Conservation (phyloP, 2,329 filamentous ascomycete genomes). For the Verticillium nubilum region DNA sequence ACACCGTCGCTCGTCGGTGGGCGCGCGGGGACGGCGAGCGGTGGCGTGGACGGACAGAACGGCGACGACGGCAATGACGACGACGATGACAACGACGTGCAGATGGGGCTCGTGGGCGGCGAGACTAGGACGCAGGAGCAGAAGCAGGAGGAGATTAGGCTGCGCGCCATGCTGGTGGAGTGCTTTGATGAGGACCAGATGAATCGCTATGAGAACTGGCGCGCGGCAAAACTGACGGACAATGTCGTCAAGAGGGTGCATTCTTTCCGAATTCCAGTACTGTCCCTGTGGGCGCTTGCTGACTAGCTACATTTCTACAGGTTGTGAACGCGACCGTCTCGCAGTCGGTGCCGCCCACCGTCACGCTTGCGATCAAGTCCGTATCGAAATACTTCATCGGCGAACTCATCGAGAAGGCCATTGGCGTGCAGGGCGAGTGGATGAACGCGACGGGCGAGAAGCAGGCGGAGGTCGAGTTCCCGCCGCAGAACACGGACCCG, state of each 20-base stretch:
- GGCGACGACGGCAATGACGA: slow-evolving; percentile 51
- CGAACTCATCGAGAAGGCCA: slow-evolving; percentile 67
- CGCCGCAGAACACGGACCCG: slow-evolving; percentile 27
- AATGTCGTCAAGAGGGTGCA: slow-evolving; percentile 63
- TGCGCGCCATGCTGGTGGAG: slow-evolving; percentile 56
- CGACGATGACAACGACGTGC: slow-evolving; percentile 41
- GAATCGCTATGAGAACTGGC: slow-evolving; percentile 65
- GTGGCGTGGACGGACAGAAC: slow-evolving; percentile 33
- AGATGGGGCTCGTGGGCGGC: slow-evolving; percentile 52
- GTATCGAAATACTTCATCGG: slow-evolving; percentile 74
- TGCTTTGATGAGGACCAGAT: slow-evolving; percentile 63
- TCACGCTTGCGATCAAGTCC: slow-evolving; percentile 69
- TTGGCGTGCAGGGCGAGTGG: slow-evolving; percentile 69
- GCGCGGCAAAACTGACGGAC: slow-evolving; percentile 62
- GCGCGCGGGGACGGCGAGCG: slow-evolving; percentile 34
- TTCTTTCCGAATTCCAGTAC: slow-evolving; percentile 1
- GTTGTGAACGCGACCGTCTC: slow-evolving; percentile 77
- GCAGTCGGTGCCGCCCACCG: slow-evolving; percentile 68
- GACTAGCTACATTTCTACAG: slow-evolving; percentile 24
- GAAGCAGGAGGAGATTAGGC: slow-evolving; percentile 54
- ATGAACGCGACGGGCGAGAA: slow-evolving; percentile 50
- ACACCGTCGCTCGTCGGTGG: slow-evolving; percentile 37
- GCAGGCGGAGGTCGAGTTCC: slow-evolving; percentile 46
- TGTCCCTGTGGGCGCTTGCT: not conserved
- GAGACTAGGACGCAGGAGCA: slow-evolving; percentile 62